These are phyloP conservation scores for Artemisia argyi DNA, from an alignment of 129 eudicot genomes.

Conservation along the genomic window DNA sequence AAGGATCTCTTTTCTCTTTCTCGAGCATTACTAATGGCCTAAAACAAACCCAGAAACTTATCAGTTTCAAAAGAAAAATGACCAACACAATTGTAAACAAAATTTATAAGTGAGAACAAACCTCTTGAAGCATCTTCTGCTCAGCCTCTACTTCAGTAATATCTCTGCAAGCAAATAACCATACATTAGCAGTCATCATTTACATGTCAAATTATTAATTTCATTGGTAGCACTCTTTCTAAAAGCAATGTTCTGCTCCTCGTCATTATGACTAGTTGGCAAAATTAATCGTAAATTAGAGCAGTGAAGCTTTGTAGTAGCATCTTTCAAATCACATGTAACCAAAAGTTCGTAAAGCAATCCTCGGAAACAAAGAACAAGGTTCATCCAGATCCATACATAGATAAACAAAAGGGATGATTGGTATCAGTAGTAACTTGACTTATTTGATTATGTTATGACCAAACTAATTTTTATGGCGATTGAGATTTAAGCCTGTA, in stretches of 20 bases:
- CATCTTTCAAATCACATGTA: background rate
- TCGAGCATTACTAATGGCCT: slow-evolving; percentile 95
- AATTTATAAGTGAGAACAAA: slow-evolving; percentile 21
- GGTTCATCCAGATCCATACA: background rate
- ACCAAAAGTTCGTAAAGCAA: background rate
- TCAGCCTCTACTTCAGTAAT: slow-evolving; percentile 85
- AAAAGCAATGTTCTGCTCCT: background rate
- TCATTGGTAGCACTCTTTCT: background rate
- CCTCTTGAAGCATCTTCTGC: slow-evolving; percentile 90
- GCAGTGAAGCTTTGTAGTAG: no score
- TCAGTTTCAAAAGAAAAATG: background rate
- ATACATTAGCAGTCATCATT: slow-evolving; percentile 7
- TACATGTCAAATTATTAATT: slow-evolving; percentile 11
- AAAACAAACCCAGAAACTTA: slow-evolving; percentile 10
- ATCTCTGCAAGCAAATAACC: slow-evolving; percentile 50
- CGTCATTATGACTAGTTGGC: slow-evolving; percentile 5
- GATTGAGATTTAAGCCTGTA: no score
- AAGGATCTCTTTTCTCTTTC: slow-evolving; percentile 92
- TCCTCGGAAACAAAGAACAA: background rate
- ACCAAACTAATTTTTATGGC: no score
- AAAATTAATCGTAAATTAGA: no score
- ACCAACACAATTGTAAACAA: slow-evolving; percentile 5
- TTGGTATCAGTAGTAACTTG: no score
- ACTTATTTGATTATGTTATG: no score
- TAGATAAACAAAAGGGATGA: no score